Evolutionary conservation across 2,329 filamentous ascomycete species (phyloP), one percentile per base, ranked within the genome.

Genomic region (Huntiella abstrusa): DNA sequence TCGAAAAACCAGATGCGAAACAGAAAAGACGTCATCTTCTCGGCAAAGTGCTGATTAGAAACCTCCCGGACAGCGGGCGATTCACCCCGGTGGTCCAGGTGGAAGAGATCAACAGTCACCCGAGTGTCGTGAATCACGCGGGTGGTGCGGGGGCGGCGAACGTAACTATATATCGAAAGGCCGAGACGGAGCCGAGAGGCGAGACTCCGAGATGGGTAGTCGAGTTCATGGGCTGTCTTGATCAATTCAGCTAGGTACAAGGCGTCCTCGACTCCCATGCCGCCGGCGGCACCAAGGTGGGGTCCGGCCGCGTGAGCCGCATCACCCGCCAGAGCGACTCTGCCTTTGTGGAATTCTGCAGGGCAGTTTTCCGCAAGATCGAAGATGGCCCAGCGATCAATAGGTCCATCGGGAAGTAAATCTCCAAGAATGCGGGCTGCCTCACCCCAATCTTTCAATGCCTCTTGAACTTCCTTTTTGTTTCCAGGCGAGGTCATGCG

Each of bases 321-420:
- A 42, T 56, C 55, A 28, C 55, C 55, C 1, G 51, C 46, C 8
- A 56, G 46, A n/a, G 49, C 51, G 2, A 55, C 41, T 2, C 49
- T 42, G 3, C 54, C 54, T 2, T 48, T 37, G 47, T 41, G 37
- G 16, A 52, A 55, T 15, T 42, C 48, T 7, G 36, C 43, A 28
- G 19, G 37, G 1, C 50, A 51, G 22, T 49, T 34, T 2, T 52
- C 51, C 19, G 35, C 41, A 12, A 49, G 41, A 41, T 53, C 51
- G 36, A 51, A 52, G 4, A 52, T 42, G 10, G 52, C 50, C 52
- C 51, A 52, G 4, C 22, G 37, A n/a, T 72, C 68, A 6, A 67
- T 55, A 41, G 58, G 51, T 11, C 69, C 64, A 11, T 15, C 42
- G 3, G 69, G 64, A 51, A 77, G 62, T 17, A 71, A 54, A 17